These are phyloP conservation scores for Harringtonia lauricola DNA, from an alignment of 2,329 filamentous ascomycete species.

Conservation along the genomic window DNA sequence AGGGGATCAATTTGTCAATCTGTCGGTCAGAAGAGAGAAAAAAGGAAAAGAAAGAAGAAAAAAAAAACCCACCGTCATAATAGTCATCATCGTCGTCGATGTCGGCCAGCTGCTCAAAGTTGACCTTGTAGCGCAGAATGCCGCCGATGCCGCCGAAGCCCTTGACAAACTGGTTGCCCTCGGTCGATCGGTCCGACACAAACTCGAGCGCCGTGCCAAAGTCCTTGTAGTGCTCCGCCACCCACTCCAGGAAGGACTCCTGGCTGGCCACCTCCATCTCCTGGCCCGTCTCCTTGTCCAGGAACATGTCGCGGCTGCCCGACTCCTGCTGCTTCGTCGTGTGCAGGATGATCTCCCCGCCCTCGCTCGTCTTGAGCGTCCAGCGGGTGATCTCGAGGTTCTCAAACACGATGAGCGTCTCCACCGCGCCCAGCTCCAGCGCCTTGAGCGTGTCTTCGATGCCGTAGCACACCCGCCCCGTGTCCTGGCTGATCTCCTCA, in stretches of 20 bases:
- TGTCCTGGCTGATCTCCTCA: constrained; percentile 97
- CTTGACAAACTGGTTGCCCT: constrained; percentile 99
- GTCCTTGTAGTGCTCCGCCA: constrained; percentile 96
- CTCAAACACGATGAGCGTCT: constrained; percentile 93
- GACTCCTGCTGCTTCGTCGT: constrained; percentile 78
- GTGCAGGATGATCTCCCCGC: constrained; percentile 66
- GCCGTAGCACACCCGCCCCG: constrained; percentile 93
- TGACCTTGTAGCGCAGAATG: constrained; percentile 97
- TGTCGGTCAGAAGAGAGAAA: constrained; percentile 17
- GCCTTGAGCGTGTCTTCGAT: constrained; percentile 97
- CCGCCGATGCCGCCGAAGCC: constrained; percentile 98
- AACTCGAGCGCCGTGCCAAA: constrained; percentile 95
- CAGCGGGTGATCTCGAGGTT: constrained; percentile 92
- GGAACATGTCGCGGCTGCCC: constrained; percentile 67
- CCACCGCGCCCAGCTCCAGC: constrained; percentile 86
- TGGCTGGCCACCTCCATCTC: constrained; percentile 93
- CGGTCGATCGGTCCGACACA: constrained; percentile 91
- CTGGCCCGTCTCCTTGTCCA: constrained; percentile 90
- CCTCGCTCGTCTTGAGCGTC: constrained; percentile 70
- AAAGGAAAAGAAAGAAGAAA: background rate
- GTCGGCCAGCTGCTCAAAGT: constrained; percentile 97
- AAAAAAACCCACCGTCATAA: constrained; percentile 47
- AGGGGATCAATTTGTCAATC: constrained; percentile 89
- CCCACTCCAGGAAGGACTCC: constrained; percentile 96
- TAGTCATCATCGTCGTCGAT: constrained; percentile 89